Percentiles rank a stretch among this genome's conserved stretches.
phyloP scores from a whole-genome alignment of 345 rosid genomes.

The Triadica sebifera region DNA sequence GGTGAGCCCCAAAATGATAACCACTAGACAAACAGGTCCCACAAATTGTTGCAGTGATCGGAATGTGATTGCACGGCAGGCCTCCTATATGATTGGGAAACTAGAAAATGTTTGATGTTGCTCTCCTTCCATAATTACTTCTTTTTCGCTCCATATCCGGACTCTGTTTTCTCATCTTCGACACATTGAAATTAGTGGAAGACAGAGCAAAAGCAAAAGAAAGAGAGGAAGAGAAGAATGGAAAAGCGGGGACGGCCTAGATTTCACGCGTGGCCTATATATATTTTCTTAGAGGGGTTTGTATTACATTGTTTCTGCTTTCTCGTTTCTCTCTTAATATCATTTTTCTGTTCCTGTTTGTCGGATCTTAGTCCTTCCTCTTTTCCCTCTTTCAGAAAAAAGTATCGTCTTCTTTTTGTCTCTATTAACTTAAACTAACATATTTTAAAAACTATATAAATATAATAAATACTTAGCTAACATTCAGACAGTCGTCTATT shows the following conservation, averaged over 20 bases:
- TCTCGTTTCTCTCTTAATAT: slow-evolving; percentile 27
- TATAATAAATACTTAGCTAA: too few species aligned
- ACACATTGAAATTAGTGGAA: slow-evolving; percentile 26
- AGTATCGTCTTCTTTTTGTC: not conserved
- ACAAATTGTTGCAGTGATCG: slow-evolving; percentile 10
- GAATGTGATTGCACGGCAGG: slow-evolving; percentile 8
- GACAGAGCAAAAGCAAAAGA: slow-evolving; percentile 6
- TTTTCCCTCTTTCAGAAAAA: not conserved
- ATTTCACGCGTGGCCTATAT: slow-evolving; percentile 45
- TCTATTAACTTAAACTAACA: slow-evolving; percentile 11
- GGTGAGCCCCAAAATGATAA: not conserved
- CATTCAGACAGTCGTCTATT: too few species aligned
- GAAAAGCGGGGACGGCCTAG: slow-evolving; percentile 24
- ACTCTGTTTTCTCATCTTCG: slow-evolving; percentile 15
- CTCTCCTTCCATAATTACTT: slow-evolving; percentile 4
- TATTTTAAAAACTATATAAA: too few species aligned
- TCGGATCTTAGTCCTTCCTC: not conserved
- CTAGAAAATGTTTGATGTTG: not conserved
- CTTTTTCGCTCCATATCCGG: slow-evolving; percentile 20
- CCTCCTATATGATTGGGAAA: slow-evolving; percentile 23
- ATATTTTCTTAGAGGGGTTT: slow-evolving; percentile 6
- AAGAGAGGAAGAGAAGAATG: not conserved
- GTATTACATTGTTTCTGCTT: not conserved
- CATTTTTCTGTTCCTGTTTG: slow-evolving; percentile 19
- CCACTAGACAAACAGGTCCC: slow-evolving; percentile 11